A percentile compares a stretch with the other conserved stretches of the same genome.
phyloP scores from a whole-genome alignment of 2,329 filamentous ascomycete species.

The Hymenoscyphus occultus region DNA sequence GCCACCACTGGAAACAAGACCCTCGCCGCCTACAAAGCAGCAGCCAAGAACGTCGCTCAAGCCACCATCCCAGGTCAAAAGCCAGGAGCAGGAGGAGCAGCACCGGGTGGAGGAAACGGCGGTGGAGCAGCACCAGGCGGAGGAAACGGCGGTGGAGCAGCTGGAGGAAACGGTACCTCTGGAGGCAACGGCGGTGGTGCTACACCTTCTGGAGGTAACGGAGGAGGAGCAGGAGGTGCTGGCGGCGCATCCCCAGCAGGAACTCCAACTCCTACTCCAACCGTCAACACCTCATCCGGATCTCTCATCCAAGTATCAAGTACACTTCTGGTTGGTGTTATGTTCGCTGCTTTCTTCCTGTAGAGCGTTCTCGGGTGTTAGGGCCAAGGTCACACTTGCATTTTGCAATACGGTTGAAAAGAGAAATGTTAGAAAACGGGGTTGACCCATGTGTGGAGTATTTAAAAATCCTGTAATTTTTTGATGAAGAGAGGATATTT shows the following conservation, averaged over 20 bases:
- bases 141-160: constrained; percentile 11
- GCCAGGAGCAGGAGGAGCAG: background rate
- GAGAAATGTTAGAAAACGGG: background rate
- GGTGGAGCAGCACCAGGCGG: constrained; percentile 5
- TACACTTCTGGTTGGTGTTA: constrained; percentile 16
- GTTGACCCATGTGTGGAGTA: constrained; percentile 1
- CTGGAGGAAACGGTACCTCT: constrained; percentile 14
- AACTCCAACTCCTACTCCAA: background rate
- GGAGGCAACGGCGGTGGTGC: constrained; percentile 12
- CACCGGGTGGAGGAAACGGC: constrained; percentile 1
- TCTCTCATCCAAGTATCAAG: background rate
- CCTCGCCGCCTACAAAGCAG: constrained; percentile 33
- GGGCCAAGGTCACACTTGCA: background rate
- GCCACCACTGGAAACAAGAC: constrained; percentile 7
- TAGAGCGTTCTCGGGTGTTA: constrained; percentile 38
- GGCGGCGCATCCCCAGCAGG: background rate
- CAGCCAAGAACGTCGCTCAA: constrained; percentile 39
- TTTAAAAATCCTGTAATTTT: constrained; percentile 4
- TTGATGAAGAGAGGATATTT: background rate
- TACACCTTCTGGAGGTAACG: background rate
- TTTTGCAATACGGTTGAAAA: background rate
- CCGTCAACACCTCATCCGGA: background rate
- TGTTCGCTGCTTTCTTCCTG: constrained; percentile 14
- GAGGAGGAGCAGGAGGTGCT: constrained; percentile 3
- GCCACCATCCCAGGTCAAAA: constrained; percentile 41